Evolutionary conservation across 306 rosid species (phyloP), one percentile per base, ranked within the genome.

Genomic region (Cucurbita ficifolia): DNA sequence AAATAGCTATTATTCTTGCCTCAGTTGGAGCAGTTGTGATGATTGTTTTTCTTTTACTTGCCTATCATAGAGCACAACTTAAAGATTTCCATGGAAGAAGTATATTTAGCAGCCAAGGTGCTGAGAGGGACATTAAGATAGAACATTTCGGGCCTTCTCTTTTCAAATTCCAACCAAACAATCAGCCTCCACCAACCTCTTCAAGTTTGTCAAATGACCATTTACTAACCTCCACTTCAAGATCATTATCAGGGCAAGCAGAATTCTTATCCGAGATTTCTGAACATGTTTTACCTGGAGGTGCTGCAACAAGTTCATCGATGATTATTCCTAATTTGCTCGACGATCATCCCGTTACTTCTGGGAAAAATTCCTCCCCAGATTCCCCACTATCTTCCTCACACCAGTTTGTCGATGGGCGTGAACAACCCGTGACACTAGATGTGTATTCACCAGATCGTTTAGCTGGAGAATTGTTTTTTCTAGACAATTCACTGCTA

Each of bases 391-490:
- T 90, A 63, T 88, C 96, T 13, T 90, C 96, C 64, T 90, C 96
- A 16, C 96, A 96, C 63, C 89, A 83, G 68, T 86, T 87, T 81
- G 71, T 84, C 12, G 98, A 94, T 80, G 76, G 85, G n/a, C 35
- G 48, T 77, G 98, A 90, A 82, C 92, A 83, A 77, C 97, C 97
- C 55, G 98, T 60, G 63, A 86, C 83, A 86, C 83, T 89, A 87
- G 96, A 94, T 35, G 97, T 90, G 59, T 90, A 87, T 84, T 94
- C 98, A 67, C 98, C 98, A 16, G 97, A 94, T 84, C 85, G 96
- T 60, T 82, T 94, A 82, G 97, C 98, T 61, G 98, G 98, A 65
- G 98, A 94, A 74, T 77, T 94, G 78, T 84, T 78, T 80, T 90
- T 94, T 82, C 82, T 94, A 74, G 97, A 94, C 80, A 63, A 91